A percentile compares a stretch with the other conserved stretches of the same genome.
Conservation (phyloP, 495 filamentous ascomycete species). For the Hypomontagnella monticulosa region DNA sequence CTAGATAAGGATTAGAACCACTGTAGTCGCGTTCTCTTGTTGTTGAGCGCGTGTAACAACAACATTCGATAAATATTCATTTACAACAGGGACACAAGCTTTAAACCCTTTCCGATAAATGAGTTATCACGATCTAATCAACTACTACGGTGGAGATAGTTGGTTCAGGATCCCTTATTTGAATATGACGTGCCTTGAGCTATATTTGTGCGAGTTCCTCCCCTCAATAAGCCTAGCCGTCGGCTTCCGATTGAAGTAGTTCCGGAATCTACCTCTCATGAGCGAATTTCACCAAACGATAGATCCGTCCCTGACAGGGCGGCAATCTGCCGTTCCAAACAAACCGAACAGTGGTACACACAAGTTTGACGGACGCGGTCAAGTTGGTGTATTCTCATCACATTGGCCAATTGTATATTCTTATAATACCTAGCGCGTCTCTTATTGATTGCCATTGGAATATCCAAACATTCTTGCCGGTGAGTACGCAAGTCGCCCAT, state of each 20-base stretch:
- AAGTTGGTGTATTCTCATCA: slow-evolving; percentile 2
- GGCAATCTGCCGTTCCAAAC: slow-evolving; percentile 34
- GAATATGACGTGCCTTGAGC: not conserved
- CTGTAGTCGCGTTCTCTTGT: not conserved
- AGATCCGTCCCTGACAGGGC: slow-evolving; percentile 26
- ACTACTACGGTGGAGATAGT: not conserved
- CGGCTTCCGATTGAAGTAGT: slow-evolving; percentile 21
- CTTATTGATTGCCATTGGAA: slow-evolving; percentile 19
- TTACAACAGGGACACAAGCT: not conserved
- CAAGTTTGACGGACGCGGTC: slow-evolving; percentile 7
- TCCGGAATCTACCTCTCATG: slow-evolving; percentile 19
- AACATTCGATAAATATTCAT: not conserved
- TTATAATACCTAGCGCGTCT: slow-evolving; percentile 10
- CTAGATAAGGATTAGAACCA: not conserved
- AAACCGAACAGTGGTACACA: slow-evolving; percentile 13
- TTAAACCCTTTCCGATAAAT: not conserved
- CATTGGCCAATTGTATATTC: slow-evolving; percentile 11
- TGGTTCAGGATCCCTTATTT: slow-evolving; percentile 9
- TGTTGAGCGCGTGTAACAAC: slow-evolving; percentile 9
- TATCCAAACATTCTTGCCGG: not conserved
- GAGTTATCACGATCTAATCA: slow-evolving; percentile 8
- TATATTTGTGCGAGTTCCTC: slow-evolving; percentile 16
- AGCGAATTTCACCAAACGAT: slow-evolving; percentile 4
- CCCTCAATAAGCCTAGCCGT: slow-evolving; percentile 20
- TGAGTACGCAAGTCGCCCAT: slow-evolving; percentile 3